Evolutionary conservation across 2,329 filamentous ascomycete genomes (phyloP).

Genomic region (Verticillium albo-atrum): DNA sequence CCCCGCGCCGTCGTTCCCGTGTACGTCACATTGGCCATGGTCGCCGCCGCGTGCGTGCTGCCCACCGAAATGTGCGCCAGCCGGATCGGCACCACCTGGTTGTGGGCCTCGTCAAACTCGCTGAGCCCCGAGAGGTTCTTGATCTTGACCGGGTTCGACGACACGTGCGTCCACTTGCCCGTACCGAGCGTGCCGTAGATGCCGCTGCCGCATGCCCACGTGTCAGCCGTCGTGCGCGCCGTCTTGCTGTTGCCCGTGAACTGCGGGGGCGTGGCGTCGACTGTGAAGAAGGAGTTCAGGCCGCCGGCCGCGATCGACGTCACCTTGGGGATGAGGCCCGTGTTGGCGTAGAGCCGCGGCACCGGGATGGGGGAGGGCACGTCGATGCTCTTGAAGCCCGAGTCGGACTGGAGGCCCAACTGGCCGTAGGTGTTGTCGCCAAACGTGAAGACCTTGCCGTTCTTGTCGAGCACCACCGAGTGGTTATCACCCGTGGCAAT

Average conservation of each 20-base stretch:
- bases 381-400: slow-evolving; percentile 59
- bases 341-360: slow-evolving; percentile 66
- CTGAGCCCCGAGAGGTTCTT: slow-evolving; percentile 77
- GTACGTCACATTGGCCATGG: slow-evolving; percentile 76
- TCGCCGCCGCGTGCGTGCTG: slow-evolving; percentile 72
- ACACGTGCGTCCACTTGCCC: slow-evolving; percentile 85
- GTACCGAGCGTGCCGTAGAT: slow-evolving; percentile 80
- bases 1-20: slow-evolving; percentile 47
- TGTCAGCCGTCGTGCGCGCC: slow-evolving; percentile 59
- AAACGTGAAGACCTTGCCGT: slow-evolving; percentile 78
- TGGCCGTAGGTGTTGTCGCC: slow-evolving; percentile 93
- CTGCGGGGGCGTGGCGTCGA: slow-evolving; percentile 65
- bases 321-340: slow-evolving; percentile 58
- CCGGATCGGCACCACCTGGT: slow-evolving; percentile 70
- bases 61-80: slow-evolving; percentile 71
- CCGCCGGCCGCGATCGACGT: slow-evolving; percentile 83
- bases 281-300: slow-evolving; percentile 78
- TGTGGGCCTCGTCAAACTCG: slow-evolving; percentile 76
- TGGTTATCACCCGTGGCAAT: slow-evolving; percentile 86
- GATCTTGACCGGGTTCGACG: slow-evolving; percentile 71
- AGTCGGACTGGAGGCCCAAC: slow-evolving; percentile 71
- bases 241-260: slow-evolving; percentile 21
- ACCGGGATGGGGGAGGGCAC: slow-evolving; percentile 67
- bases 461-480: slow-evolving; percentile 70
- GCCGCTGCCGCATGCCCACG: slow-evolving; percentile 83